Percentiles rank a stretch among this genome's conserved stretches.
Evolutionary conservation across 2,329 filamentous ascomycete genomes (phyloP).

Genomic region (Cercospora sp.): DNA sequence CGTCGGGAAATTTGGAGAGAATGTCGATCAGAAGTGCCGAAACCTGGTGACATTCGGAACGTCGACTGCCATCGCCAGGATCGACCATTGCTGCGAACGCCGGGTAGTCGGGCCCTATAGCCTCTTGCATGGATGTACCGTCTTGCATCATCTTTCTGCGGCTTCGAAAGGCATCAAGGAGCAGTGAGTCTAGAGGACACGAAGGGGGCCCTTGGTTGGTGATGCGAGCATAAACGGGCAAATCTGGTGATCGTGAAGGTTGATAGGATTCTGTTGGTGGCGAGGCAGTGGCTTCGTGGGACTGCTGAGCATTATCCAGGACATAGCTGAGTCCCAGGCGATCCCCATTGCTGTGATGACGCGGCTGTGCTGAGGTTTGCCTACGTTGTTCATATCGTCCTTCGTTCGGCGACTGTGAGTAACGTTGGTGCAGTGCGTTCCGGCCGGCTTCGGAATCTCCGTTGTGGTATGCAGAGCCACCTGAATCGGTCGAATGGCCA

Average conservation of each 20-base stretch:
- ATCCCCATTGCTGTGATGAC: slow-evolving; percentile 4
- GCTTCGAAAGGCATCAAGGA: slow-evolving; percentile 75
- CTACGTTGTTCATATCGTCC: slow-evolving; percentile 1
- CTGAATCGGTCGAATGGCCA: slow-evolving; percentile 1
- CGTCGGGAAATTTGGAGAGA: slow-evolving; percentile 76
- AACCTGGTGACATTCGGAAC: slow-evolving; percentile 63
- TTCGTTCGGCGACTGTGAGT: slow-evolving; percentile 1
- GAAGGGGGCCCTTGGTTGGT: slow-evolving; percentile 64
- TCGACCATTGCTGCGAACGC: slow-evolving; percentile 77
- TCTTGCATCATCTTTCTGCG: slow-evolving; percentile 65
- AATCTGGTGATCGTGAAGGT: slow-evolving; percentile 20
- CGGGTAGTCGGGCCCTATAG: slow-evolving; percentile 76
- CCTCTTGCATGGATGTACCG: slow-evolving; percentile 62
- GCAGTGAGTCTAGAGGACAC: slow-evolving; percentile 74
- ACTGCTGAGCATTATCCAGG: slow-evolving; percentile 50
- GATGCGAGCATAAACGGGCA: slow-evolving; percentile 39
- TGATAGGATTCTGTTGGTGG: slow-evolving; percentile 16
- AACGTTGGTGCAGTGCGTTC: neutral
- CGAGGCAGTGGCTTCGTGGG: slow-evolving; percentile 16
- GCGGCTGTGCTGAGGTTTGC: slow-evolving; percentile 2
- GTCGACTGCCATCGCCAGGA: slow-evolving; percentile 45
- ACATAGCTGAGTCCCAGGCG: slow-evolving; percentile 61
- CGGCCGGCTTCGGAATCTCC: slow-evolving; percentile 1
- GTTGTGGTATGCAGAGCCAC: slow-evolving; percentile 10
- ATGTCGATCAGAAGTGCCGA: slow-evolving; percentile 86